These are phyloP conservation scores for Carpinus fangiana DNA, from an alignment of 306 rosid species.

Conservation along the genomic window DNA sequence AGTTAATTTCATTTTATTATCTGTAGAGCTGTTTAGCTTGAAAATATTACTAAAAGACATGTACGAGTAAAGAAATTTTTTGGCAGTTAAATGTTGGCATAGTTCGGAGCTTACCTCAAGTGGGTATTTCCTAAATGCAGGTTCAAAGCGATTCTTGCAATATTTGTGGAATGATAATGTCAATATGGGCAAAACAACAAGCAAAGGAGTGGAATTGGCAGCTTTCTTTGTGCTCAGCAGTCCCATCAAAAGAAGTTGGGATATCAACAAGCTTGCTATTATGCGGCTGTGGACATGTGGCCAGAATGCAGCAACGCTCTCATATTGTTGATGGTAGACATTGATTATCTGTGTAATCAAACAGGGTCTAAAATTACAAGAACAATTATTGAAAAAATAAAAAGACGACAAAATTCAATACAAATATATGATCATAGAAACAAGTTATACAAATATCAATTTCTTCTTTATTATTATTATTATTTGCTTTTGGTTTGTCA, in stretches of 20 bases:
- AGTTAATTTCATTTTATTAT: neutral
- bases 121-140: conserved; percentile 87
- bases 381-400: neutral
- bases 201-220: conserved; percentile 89
- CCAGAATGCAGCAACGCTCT: conserved; percentile 98
- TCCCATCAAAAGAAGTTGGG: conserved; percentile 88
- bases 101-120: conserved; percentile 66
- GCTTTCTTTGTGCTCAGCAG: conserved; percentile 95
- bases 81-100: conserved; percentile 12
- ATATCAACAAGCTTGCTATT: conserved; percentile 84
- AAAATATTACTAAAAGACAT: neutral
- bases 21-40: neutral
- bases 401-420: neutral
- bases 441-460: neutral
- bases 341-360: conserved; percentile 73
- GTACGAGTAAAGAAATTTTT: neutral
- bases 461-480: neutral
- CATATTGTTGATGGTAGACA: conserved; percentile 89
- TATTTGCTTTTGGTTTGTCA: neutral
- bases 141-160: conserved; percentile 83
- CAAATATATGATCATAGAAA: neutral
- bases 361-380: conserved; percentile 4
- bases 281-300: conserved; percentile 96
- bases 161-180: conserved; percentile 84
- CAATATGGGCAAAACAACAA: conserved; percentile 68